phyloP scores from a whole-genome alignment of 2,329 filamentous ascomycete genomes.

The Pochonia chlamydosporia region DNA sequence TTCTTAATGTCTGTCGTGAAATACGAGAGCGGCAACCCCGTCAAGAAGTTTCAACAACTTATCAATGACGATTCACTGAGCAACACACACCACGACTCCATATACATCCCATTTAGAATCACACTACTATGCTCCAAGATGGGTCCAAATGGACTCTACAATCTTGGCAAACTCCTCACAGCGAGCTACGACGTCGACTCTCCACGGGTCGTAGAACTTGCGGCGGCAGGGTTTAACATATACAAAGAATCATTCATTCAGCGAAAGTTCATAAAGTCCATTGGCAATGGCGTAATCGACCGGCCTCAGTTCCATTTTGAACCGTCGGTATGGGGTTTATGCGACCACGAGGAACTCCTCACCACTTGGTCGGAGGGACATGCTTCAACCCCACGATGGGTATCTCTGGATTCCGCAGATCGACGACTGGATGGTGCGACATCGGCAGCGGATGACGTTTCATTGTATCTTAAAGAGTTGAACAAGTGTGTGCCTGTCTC shows the following conservation, averaged over 20 bases:
- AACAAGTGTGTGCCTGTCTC: neutral
- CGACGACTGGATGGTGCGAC: neutral
- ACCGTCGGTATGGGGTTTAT: neutral
- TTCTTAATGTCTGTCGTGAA: slow-evolving; percentile 5
- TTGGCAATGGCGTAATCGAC: neutral
- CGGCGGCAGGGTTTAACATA: slow-evolving; percentile 3
- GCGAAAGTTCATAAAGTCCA: neutral
- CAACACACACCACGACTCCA: too few relatives aligned
- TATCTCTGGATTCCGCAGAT: neutral
- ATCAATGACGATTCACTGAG: neutral
- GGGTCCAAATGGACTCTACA: slow-evolving; percentile 4
- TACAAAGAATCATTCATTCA: slow-evolving; percentile 7
- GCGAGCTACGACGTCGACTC: neutral
- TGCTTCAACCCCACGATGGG: neutral
- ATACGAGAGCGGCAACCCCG: neutral
- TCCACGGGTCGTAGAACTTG: neutral
- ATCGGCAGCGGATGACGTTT: neutral
- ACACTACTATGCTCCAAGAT: slow-evolving; percentile 3
- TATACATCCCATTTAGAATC: neutral
- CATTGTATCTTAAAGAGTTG: neutral
- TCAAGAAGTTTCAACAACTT: neutral
- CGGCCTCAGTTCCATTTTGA: neutral
- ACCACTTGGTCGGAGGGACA: slow-evolving; percentile 2
- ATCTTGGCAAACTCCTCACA: slow-evolving; percentile 1
- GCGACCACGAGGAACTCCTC: neutral